Conservation (phyloP, 306 rosid genomes). For the Castanea sativa region DNA sequence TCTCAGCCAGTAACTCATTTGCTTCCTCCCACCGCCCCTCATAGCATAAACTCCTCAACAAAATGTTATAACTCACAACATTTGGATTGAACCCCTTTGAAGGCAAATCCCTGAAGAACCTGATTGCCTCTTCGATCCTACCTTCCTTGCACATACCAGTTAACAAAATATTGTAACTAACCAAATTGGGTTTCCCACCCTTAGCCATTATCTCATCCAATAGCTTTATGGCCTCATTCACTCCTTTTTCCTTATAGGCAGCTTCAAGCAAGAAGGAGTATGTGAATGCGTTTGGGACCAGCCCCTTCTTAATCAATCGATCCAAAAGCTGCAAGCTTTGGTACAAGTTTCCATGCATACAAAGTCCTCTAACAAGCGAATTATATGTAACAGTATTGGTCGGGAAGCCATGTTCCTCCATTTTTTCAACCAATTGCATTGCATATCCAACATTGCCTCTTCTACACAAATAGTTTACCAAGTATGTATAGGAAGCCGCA, state of each 20-base stretch:
- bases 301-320: conserved; percentile 61
- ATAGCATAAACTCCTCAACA: conserved; percentile 62
- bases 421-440: conserved; percentile 80
- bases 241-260: conserved; percentile 87
- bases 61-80: conserved; percentile 88
- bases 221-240: conserved; percentile 66
- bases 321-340: conserved; percentile 75
- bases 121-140: conserved; percentile 78
- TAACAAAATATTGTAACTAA: conserved; percentile 77
- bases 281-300: conserved; percentile 78
- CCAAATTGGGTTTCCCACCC: conserved; percentile 82
- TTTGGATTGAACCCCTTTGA: conserved; percentile 68
- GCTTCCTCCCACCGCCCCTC: conserved; percentile 91
- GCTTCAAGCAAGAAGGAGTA: conserved; percentile 78
- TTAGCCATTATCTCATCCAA: conserved; percentile 71
- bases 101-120: conserved; percentile 68
- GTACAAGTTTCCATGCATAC: conserved; percentile 66
- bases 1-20: conserved; percentile 65
- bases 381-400: conserved; percentile 68
- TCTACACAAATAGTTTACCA: conserved; percentile 72
- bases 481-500: conserved; percentile 61
- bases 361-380: conserved; percentile 74
- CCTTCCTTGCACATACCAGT: conserved; percentile 92
- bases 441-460: conserved; percentile 88
- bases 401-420: conserved; percentile 70